Percentiles rank a stretch among this genome's conserved stretches.
phyloP scores from a whole-genome alignment of 2,329 filamentous ascomycete species.

The Fusarium nelsonii region DNA sequence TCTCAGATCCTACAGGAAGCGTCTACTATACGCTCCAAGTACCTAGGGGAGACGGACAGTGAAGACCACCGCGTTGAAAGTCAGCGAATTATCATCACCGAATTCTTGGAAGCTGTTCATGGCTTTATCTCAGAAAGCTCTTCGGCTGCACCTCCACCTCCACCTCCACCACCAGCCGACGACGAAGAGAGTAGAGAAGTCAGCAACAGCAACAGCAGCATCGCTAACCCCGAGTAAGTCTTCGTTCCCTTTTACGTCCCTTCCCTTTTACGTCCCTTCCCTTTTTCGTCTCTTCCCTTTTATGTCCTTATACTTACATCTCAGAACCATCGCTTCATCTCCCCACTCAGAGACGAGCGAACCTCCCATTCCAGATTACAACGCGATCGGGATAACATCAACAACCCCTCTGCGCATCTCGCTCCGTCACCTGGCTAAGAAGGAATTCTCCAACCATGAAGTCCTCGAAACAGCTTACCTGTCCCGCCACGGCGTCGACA shows the following conservation, averaged over 20 bases:
- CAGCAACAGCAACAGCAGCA: slow-evolving; percentile 23
- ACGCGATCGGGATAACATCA: slow-evolving; percentile 46
- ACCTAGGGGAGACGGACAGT: slow-evolving; percentile 33
- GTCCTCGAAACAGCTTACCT: slow-evolving; percentile 43
- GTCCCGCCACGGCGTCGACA: slow-evolving; percentile 29
- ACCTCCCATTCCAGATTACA: slow-evolving; percentile 44
- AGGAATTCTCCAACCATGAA: slow-evolving; percentile 45
- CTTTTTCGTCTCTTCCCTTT: no score
- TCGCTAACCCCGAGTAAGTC: slow-evolving; percentile 30
- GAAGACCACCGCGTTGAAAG: slow-evolving; percentile 41
- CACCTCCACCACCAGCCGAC: slow-evolving; percentile 23
- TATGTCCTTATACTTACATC: fast-evolving
- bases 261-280: fast-evolving
- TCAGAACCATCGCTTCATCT: slow-evolving; percentile 43
- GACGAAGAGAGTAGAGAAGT: slow-evolving; percentile 8
- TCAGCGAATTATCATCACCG: slow-evolving; percentile 31
- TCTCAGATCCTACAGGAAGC: slow-evolving; percentile 47
- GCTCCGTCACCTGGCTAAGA: slow-evolving; percentile 46
- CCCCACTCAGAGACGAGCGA: slow-evolving; percentile 42
- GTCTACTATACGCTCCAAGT: slow-evolving; percentile 35
- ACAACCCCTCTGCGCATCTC: slow-evolving; percentile 43
- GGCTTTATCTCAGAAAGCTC: slow-evolving; percentile 44
- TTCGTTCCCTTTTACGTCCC: fast-evolving
- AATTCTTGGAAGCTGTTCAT: slow-evolving; percentile 45
- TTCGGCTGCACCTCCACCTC: slow-evolving; percentile 21